Evolutionary conservation across 148 eudicot genomes (phyloP).

Genomic region (Suaeda aralocaspica): DNA sequence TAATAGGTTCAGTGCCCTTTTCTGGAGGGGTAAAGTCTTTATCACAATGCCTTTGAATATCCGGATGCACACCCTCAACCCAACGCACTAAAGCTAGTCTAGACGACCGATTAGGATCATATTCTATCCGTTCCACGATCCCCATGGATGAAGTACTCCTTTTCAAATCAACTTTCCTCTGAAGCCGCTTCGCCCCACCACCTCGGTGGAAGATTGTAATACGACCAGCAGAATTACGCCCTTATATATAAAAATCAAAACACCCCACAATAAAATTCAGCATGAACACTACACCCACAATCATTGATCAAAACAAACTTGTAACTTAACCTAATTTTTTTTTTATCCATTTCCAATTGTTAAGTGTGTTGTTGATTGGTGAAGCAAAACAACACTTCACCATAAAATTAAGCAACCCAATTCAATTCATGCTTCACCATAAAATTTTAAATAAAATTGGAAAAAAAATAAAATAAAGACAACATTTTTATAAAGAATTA

Average conservation of each 20-base stretch:
- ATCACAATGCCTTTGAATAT: constrained; percentile 17
- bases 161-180: constrained; percentile 37
- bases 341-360: no score
- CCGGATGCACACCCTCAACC: constrained; percentile 38
- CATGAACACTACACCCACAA: background rate
- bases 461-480: background rate
- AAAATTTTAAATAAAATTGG: background rate
- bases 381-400: no score
- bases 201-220: constrained; percentile 45
- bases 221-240: constrained; percentile 42
- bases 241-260: constrained; percentile 22
- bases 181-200: constrained; percentile 45
- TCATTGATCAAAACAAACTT: background rate
- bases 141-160: constrained; percentile 37
- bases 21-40: constrained; percentile 22
- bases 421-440: background rate
- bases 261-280: constrained; percentile 2
- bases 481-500: no score
- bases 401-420: background rate
- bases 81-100: constrained; percentile 43
- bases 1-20: constrained; percentile 24
- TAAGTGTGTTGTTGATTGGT: no score
- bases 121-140: constrained; percentile 38
- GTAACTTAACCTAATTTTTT: no score
- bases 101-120: constrained; percentile 37